A percentile compares a stretch with the other conserved stretches of the same genome.
Conservation (phyloP, 2,329 filamentous ascomycete species). For the Penicillium sp. region DNA sequence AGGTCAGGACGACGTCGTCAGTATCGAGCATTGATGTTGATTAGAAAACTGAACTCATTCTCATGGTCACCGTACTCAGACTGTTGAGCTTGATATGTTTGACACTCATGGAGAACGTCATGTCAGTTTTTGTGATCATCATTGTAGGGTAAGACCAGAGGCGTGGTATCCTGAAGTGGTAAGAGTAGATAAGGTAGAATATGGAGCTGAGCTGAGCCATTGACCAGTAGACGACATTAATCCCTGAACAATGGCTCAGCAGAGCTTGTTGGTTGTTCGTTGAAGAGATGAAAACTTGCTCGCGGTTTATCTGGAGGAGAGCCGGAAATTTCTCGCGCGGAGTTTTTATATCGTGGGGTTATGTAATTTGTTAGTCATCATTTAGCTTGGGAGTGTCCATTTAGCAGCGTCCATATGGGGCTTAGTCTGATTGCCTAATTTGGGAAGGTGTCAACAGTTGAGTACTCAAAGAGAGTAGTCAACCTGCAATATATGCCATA, state of each 20-base stretch:
- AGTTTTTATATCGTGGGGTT: constrained; percentile 10
- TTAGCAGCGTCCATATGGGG: too few relatives aligned
- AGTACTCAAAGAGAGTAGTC: too few relatives aligned
- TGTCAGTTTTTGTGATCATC: constrained; percentile 28
- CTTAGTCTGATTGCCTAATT: too few relatives aligned
- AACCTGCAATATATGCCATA: too few relatives aligned
- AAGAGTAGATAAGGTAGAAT: neutral
- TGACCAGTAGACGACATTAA: constrained; percentile 8
- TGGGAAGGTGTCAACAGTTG: constrained; percentile 1
- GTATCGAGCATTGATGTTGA: neutral
- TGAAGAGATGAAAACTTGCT: neutral
- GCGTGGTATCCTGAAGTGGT: neutral
- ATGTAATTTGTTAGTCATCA: constrained; percentile 4
- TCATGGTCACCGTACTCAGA: constrained; percentile 25
- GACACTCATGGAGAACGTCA: constrained; percentile 26
- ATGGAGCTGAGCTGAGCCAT: neutral
- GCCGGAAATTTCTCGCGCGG: neutral
- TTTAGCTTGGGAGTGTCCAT: too few relatives aligned
- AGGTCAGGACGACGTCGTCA: neutral
- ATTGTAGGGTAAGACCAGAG: constrained; percentile 19
- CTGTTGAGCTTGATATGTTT: constrained; percentile 34
- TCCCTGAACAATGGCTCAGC: constrained; percentile 4
- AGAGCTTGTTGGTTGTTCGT: neutral
- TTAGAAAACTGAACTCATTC: neutral
- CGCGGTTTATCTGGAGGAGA: neutral